Conservation (phyloP, 129 eudicot genomes). For the Pittosporum tobira region DNA sequence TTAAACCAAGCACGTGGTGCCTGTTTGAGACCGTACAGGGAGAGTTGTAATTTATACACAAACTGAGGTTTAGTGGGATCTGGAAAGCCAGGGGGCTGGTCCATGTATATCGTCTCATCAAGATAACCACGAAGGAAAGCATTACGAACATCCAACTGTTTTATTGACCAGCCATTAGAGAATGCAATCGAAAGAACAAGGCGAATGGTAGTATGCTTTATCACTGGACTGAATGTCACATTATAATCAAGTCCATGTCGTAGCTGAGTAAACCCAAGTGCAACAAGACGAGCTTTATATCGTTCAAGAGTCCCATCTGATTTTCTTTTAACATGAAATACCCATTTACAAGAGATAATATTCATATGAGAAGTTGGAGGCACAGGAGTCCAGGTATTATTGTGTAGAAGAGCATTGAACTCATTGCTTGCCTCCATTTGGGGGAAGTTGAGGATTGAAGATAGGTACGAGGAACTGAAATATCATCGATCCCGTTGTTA, state of each 20-base stretch:
- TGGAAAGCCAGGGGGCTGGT: background rate
- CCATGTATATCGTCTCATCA: background rate
- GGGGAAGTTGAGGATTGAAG: too few relatives aligned
- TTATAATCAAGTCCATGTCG: background rate
- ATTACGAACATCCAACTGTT: background rate
- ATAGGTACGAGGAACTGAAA: too few relatives aligned
- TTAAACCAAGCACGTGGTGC: conserved; percentile 4
- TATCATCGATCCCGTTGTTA: too few relatives aligned
- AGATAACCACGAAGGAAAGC: background rate
- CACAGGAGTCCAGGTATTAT: conserved; percentile 5
- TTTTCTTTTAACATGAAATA: background rate
- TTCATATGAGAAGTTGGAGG: background rate
- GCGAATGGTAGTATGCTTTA: conserved; percentile 1
- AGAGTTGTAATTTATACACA: background rate
- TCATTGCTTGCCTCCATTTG: too few relatives aligned
- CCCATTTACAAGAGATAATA: conserved; percentile 2
- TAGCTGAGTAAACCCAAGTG: conserved; percentile 7
- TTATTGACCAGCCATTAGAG: background rate
- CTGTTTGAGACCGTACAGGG: background rate
- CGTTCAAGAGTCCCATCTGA: background rate
- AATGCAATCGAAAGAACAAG: background rate
- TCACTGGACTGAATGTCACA: conserved; percentile 2
- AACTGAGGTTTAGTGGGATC: background rate
- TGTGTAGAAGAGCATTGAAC: too few relatives aligned
- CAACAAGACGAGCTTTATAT: conserved; percentile 8